Conservation (phyloP, 371 early-diverging fungal genomes). For the Actinomucor elegans region DNA sequence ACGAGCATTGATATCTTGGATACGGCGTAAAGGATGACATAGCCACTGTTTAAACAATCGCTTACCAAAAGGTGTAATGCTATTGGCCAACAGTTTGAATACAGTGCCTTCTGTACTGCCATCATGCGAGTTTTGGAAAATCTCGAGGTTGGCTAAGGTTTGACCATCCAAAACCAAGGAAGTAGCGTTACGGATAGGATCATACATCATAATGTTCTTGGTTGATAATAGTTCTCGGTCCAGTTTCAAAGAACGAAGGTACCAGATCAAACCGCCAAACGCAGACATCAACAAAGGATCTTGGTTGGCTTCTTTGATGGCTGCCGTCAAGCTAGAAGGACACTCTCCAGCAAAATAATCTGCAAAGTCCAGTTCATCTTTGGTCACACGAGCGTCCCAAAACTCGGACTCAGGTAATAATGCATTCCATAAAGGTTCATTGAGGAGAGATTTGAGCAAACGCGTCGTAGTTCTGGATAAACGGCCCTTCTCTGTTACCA, state of each 20-base stretch:
- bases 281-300: slow-evolving; percentile 61
- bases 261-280: slow-evolving; percentile 79
- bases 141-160: slow-evolving; percentile 91
- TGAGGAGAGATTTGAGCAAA: slow-evolving; percentile 69
- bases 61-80: slow-evolving; percentile 89
- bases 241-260: slow-evolving; percentile 77
- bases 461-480: slow-evolving; percentile 67
- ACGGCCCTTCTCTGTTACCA: slow-evolving; percentile 79
- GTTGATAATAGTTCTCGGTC: slow-evolving; percentile 85
- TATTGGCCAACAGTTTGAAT: slow-evolving; percentile 83
- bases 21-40: slow-evolving; percentile 86
- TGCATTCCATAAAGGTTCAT: slow-evolving; percentile 67
- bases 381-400: slow-evolving; percentile 73
- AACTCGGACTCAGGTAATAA: slow-evolving; percentile 80
- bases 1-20: slow-evolving; percentile 80
- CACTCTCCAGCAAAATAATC: slow-evolving; percentile 63
- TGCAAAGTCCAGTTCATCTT: slow-evolving; percentile 64
- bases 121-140: slow-evolving; percentile 87
- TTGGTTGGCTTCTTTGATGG: slow-evolving; percentile 21
- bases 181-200: slow-evolving; percentile 66
- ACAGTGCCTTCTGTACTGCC: slow-evolving; percentile 82
- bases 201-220: slow-evolving; percentile 77
- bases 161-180: slow-evolving; percentile 92
- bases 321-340: not conserved
- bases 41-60: slow-evolving; percentile 88